A percentile compares a stretch with the other conserved stretches of the same genome.
Evolutionary conservation across 2,329 filamentous ascomycete species (phyloP).

Genomic region (Aspergillus amoenus): DNA sequence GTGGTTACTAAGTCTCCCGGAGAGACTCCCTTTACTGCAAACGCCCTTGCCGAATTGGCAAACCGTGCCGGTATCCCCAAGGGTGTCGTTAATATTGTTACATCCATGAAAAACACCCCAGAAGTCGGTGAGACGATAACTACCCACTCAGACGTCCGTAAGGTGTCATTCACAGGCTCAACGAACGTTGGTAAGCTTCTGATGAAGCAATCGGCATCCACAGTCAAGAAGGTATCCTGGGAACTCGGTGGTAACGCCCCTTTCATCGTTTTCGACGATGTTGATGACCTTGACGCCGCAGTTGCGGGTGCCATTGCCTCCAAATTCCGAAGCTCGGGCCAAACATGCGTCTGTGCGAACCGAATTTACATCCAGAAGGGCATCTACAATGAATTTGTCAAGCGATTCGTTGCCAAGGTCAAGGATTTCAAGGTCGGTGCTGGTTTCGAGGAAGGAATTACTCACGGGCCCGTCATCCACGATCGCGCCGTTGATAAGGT

Average conservation of each 20-base stretch:
- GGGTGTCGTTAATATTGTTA: conserved; percentile 88
- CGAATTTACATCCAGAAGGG: conserved; percentile 54
- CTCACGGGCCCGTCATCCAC: conserved; percentile 63
- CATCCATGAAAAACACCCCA: conserved; percentile 73
- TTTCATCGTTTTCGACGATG: conserved; percentile 94
- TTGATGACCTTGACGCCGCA: conserved; percentile 77
- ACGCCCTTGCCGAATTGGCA: conserved; percentile 83
- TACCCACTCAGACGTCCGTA: conserved; percentile 73
- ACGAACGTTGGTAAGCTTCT: conserved; percentile 69
- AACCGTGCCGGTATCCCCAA: conserved; percentile 84
- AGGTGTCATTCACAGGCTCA: conserved; percentile 89
- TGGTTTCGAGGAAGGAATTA: conserved; percentile 47
- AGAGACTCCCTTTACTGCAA: conserved; percentile 88
- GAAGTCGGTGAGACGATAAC: conserved; percentile 77
- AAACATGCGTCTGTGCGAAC: conserved; percentile 87
- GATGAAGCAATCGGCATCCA: conserved; percentile 84
- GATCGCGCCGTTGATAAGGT: conserved; percentile 78
- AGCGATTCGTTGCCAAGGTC: conserved; percentile 56
- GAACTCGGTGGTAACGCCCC: conserved; percentile 94
- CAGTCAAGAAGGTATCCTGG: conserved; percentile 82
- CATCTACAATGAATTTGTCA: conserved; percentile 54
- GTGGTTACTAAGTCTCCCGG: conserved; percentile 88
- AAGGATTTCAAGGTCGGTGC: conserved; percentile 48
- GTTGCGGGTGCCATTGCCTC: conserved; percentile 78
- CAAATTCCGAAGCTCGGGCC: conserved; percentile 92